Evolutionary conservation across 2,329 filamentous ascomycete genomes (phyloP), one percentile per base, ranked within the genome.

Genomic region (Epichloe bromicola): DNA sequence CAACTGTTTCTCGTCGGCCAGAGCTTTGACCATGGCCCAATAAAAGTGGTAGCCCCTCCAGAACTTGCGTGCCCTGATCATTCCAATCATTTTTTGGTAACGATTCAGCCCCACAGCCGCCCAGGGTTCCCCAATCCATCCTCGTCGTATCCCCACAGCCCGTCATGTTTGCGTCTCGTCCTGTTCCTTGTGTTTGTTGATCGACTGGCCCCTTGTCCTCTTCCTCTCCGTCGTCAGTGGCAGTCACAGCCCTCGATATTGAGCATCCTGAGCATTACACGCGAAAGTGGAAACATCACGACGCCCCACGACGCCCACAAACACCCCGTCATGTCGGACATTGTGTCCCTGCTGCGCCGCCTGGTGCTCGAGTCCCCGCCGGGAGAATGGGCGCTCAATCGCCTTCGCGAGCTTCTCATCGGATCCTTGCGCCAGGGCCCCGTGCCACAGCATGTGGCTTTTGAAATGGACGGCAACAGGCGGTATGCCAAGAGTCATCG

Each of bases 401-500:
- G 84, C 60, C 70, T 95, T 19, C 82, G 88, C 56, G 87, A 95
- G 65, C 73, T 95, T 48, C 76, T 97, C 55, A 93, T 98, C 59
- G 88, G 88, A 50, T 86, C 90, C 47, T 71, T 97, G 50, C 84
- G 84, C 63, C 91, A 96, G 68, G 93, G 93, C 0, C 88, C 89
- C 2, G 85, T 98, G 51, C 93, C 93, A 10, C 83, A 88, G 62
- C 93, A 98, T 79, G 81, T 98, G 54, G 93, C 93, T n/a, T 98
- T 98, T 64, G 91, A 96, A 60, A 98, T 98, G 93, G 93, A 98
- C 66, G 93, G 93, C 51, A 98, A 98, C 70, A 76, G 93, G 61
- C 85, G 93, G 44, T 98, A 94, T 71, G 93, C 93, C 14, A 79
- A 87, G 55, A 86, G 78, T 56, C 88, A 93, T 70, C 83, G 91